Evolutionary conservation across 176 grass and related monocot species (phyloP).

Genomic region (Musa acuminata): DNA sequence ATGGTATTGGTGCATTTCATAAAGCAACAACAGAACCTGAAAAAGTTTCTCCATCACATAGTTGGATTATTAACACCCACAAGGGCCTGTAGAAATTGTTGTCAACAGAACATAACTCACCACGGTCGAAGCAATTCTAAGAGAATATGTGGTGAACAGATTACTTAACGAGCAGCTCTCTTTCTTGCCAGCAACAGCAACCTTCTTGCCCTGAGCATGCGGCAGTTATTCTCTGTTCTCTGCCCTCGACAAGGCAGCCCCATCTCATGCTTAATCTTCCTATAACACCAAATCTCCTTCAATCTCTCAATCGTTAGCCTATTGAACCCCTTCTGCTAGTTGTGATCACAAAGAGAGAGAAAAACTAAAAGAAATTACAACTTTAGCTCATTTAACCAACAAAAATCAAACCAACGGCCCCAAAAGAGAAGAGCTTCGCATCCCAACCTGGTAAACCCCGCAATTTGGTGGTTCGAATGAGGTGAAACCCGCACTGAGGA

Average conservation of each 20-base stretch:
- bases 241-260: constrained; percentile 68
- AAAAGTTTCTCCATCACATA: no score
- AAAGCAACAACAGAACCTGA: no score
- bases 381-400: no score
- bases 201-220: constrained; percentile 77
- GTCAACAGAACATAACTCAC: no score
- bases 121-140: neutral
- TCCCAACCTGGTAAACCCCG: no score
- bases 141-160: neutral
- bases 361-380: neutral
- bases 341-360: neutral
- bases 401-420: no score
- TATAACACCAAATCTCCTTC: constrained; percentile 89
- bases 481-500: no score
- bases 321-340: constrained; percentile 75
- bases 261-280: constrained; percentile 61
- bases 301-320: constrained; percentile 67
- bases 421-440: no score
- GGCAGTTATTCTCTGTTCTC: constrained; percentile 87
- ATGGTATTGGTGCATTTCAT: no score
- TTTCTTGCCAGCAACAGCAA: constrained; percentile 72
- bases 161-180: constrained; percentile 22
- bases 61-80: no score
- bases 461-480: no score
- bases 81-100: no score